Base-by-base conservation (phyloP, 164 flowering plant genomes). In the Macadamia tetraphylla region DNA sequence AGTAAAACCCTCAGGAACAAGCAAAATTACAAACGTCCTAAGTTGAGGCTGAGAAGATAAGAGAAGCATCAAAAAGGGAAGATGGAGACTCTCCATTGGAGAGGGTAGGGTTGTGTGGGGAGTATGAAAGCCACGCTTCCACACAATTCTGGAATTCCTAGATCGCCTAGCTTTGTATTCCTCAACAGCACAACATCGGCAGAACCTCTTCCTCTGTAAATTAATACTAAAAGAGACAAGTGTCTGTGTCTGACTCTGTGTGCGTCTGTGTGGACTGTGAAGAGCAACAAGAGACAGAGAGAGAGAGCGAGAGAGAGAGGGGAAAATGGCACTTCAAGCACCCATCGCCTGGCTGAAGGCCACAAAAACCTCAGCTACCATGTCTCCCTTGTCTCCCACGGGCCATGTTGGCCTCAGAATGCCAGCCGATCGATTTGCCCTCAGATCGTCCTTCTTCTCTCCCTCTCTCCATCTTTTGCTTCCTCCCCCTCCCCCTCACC, bases 381-480 rank as follows among this genome's bases (percentile, higher is more conserved):
- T 63, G 80, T 29, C 73, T 79, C 58, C 32, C 49, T 66, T 76
- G 48, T 65, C 82, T 70, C 71, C 82, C 29, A 31, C 67, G 13
- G 66, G 72, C 49, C 67, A 76, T 77, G 70, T 63, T 42, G 88
- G 89, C 32, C 78, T 82, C 6, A 75, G 89, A 5, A 53, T 52
- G 57, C 82, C 84, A 0, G 56, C 79, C 1, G 71, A 81, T 77
- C 83, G 81, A 13, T 82, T 83, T 15, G 84, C 87, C 9, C 80
- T 92, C 30, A 82, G 74, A 67, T 89, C 94, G 5, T 82, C 89
- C 58, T 84, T 81, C 78, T 73, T 81, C 57, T 75, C 88, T 46
- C 74, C 88, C 6, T 84, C 93, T 18, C 76, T 84, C 40, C 83
- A 77, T 6, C 79, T 83, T 43, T 63, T 84, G 58, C 65, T 75